Percentiles rank a stretch among this genome's conserved stretches.
Conservation (phyloP, 805 yeast genomes). For the Schwanniomyces sp. region DNA sequence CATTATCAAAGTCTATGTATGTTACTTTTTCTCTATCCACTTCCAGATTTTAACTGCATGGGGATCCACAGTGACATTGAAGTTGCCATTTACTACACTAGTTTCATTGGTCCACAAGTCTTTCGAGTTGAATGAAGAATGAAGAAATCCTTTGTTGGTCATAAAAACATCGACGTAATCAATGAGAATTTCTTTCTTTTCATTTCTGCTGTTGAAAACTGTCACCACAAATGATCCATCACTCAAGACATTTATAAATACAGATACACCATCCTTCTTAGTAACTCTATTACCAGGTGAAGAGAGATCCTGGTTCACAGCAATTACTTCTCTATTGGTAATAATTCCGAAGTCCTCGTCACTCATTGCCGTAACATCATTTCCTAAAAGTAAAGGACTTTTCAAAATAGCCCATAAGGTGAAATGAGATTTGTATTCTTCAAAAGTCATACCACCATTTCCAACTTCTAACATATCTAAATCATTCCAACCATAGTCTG, state of each 20-base stretch:
- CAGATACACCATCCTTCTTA: slow-evolving; percentile 5
- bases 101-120: slow-evolving; percentile 10
- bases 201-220: slow-evolving; percentile 6
- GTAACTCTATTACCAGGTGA: slow-evolving; percentile 6
- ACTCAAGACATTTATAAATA: slow-evolving; percentile 2
- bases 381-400: slow-evolving; percentile 27
- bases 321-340: slow-evolving; percentile 11
- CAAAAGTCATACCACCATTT: slow-evolving; percentile 23
- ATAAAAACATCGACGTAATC: slow-evolving; percentile 6
- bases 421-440: slow-evolving; percentile 26
- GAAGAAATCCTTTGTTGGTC: background rate
- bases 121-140: background rate
- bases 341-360: slow-evolving; percentile 16
- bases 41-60: slow-evolving; percentile 6
- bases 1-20: too few relatives aligned
- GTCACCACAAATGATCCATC: slow-evolving; percentile 4
- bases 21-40: background rate
- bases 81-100: background rate
- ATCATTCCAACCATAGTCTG: slow-evolving; percentile 22
- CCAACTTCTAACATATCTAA: slow-evolving; percentile 29
- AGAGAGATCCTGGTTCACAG: slow-evolving; percentile 21
- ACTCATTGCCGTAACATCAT: slow-evolving; percentile 18
- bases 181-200: background rate
- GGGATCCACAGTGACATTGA: slow-evolving; percentile 1
- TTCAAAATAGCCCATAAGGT: slow-evolving; percentile 30